Percentiles rank a stretch among this genome's conserved stretches.
Conservation (phyloP, 192 early-diverging fungal species). For the Pilaira anomala region DNA sequence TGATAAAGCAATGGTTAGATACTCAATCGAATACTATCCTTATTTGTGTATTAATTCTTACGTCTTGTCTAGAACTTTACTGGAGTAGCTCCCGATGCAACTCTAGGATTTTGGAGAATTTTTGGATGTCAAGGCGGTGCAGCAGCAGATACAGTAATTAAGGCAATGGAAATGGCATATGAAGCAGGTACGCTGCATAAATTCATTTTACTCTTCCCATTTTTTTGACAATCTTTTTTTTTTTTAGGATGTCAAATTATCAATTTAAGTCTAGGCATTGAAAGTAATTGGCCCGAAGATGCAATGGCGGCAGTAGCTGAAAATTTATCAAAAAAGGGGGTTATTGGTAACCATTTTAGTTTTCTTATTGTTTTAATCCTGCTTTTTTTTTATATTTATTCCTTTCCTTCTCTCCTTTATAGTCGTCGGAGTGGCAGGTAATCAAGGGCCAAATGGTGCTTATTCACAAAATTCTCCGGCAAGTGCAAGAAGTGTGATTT, state of each 20-base stretch:
- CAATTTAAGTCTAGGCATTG: slow-evolving; percentile 79
- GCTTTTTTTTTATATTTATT: background rate
- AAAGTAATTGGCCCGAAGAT: slow-evolving; percentile 57
- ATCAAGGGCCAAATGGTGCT: slow-evolving; percentile 59
- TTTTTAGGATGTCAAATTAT: slow-evolving; percentile 58
- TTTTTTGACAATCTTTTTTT: background rate
- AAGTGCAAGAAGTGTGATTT: slow-evolving; percentile 51
- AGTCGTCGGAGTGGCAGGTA: slow-evolving; percentile 62
- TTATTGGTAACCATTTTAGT: slow-evolving; percentile 20
- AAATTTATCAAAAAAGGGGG: slow-evolving; percentile 32
- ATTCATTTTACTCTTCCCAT: background rate
- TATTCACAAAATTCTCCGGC: slow-evolving; percentile 57
- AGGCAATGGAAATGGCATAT: slow-evolving; percentile 68
- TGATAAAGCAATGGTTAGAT: slow-evolving; percentile 19
- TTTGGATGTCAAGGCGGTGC: slow-evolving; percentile 72
- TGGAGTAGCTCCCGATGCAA: slow-evolving; percentile 63
- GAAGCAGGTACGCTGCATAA: slow-evolving; percentile 38
- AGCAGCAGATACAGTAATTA: slow-evolving; percentile 66
- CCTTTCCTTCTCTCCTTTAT: background rate
- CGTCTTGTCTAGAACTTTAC: slow-evolving; percentile 44
- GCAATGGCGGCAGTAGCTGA: slow-evolving; percentile 61
- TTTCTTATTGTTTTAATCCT: background rate
- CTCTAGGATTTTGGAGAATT: slow-evolving; percentile 73
- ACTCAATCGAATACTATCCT: slow-evolving; percentile 14
- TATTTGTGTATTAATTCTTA: slow-evolving; percentile 10